A percentile compares a stretch with the other conserved stretches of the same genome.
Conservation (phyloP, 225 moss, liverwort and hornwort genomes). For the Anthoceros angustus region DNA sequence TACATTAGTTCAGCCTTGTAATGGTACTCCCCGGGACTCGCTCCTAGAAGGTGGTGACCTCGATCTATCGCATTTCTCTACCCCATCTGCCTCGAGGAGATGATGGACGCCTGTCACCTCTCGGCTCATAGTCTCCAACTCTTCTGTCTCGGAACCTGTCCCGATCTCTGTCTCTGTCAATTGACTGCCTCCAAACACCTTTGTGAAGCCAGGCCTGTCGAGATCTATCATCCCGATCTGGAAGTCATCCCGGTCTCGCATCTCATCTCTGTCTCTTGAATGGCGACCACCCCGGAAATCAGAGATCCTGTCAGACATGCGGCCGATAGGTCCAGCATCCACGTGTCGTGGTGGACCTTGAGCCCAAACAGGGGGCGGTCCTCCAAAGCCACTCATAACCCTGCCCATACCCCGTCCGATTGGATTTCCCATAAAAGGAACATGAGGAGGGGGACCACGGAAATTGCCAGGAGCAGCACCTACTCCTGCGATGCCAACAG, state of each 20-base stretch:
- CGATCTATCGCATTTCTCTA: constrained; percentile 67
- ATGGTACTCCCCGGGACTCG: constrained; percentile 40
- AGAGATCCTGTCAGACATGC: constrained; percentile 28
- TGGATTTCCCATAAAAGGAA: constrained; percentile 53
- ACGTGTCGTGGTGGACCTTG: constrained; percentile 54
- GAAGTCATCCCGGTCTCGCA: constrained; percentile 64
- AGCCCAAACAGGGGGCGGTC: constrained; percentile 67
- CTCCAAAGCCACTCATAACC: constrained; percentile 67
- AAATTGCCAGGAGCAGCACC: constrained; percentile 46
- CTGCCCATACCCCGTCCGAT: constrained; percentile 57
- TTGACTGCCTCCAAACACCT: constrained; percentile 48
- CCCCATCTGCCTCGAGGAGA: constrained; percentile 65
- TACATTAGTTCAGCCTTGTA: constrained; percentile 16
- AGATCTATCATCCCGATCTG: constrained; percentile 52
- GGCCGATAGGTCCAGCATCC: constrained; percentile 25
- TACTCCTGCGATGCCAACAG: constrained; percentile 47
- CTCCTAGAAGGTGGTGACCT: constrained; percentile 54
- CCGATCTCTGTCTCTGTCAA: constrained; percentile 62
- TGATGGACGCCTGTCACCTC: constrained; percentile 45
- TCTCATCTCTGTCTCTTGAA: constrained; percentile 67
- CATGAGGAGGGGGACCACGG: constrained; percentile 74
- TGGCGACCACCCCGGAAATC: constrained; percentile 79
- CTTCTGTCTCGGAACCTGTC: constrained; percentile 69
- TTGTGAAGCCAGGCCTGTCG: constrained; percentile 53
- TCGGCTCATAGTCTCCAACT: constrained; percentile 53